Conservation (phyloP, 768 basidiomycete species). For the Lentinula detonsa region DNA sequence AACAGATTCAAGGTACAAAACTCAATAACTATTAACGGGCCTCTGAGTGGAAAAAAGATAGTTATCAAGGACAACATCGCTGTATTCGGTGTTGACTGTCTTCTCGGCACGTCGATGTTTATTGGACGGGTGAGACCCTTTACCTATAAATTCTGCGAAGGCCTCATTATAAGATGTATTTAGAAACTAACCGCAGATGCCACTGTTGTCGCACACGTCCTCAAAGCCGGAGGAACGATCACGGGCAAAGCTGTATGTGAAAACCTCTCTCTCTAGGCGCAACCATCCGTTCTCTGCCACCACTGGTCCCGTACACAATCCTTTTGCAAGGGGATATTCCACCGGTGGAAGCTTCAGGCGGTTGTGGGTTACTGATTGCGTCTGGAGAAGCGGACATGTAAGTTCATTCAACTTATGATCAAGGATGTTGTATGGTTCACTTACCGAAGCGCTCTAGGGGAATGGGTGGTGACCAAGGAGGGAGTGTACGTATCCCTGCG, state of each 20-base stretch:
- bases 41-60: neutral
- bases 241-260: constrained; percentile 5
- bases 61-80: constrained; percentile 4
- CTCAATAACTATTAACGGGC: too few relatives aligned
- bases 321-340: neutral
- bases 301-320: constrained; percentile 5
- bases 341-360: constrained; percentile 2
- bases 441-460: neutral
- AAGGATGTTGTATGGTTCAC: too few relatives aligned
- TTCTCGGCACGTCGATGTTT: constrained; percentile 3
- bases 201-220: neutral
- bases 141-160: too few relatives aligned
- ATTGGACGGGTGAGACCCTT: neutral
- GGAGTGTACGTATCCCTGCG: neutral
- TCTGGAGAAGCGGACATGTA: neutral
- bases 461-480: constrained; percentile 7
- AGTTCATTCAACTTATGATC: neutral
- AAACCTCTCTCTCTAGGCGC: constrained; percentile 2
- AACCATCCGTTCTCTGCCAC: constrained; percentile 1
- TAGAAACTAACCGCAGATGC: constrained; percentile 3
- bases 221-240: neutral
- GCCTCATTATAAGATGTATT: too few relatives aligned
- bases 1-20: too few relatives aligned
- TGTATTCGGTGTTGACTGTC: neutral
- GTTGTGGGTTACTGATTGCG: neutral